Conservation (phyloP, 75 land plant species). For the Picea glauca region DNA sequence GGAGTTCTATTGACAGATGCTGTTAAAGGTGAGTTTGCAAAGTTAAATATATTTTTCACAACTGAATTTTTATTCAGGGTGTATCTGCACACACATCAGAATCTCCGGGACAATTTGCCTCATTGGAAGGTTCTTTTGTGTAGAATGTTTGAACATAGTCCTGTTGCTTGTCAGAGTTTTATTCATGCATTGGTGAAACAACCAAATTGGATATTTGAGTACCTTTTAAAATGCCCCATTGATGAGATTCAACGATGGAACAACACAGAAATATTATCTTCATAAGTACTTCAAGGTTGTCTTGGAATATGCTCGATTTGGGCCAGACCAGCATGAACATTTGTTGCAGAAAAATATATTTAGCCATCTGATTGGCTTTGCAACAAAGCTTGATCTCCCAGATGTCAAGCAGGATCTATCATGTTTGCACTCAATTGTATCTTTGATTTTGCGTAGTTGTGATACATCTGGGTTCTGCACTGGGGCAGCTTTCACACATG, state of each 20-base stretch:
- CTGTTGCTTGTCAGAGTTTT: no score
- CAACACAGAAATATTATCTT: no score
- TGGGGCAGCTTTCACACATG: constrained; percentile 15
- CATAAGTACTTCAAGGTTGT: constrained; percentile 24
- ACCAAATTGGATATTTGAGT: no score
- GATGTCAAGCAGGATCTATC: constrained; percentile 14
- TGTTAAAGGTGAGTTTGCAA: constrained; percentile 19
- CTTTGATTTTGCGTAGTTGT: constrained; percentile 28
- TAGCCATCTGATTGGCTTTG: constrained; percentile 14
- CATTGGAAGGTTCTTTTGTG: constrained; percentile 22
- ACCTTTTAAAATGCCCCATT: no score
- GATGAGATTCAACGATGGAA: no score
- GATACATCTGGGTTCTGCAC: constrained; percentile 20
- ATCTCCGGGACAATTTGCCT: constrained; percentile 25
- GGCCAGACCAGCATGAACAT: constrained; percentile 21
- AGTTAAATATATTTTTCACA: constrained; percentile 12
- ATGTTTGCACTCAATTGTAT: constrained; percentile 20
- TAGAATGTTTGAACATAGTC: no score
- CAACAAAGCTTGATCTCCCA: constrained; percentile 21
- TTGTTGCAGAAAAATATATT: constrained; percentile 15
- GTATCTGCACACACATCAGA: constrained; percentile 24
- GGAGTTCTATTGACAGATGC: constrained; percentile 8
- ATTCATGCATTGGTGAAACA: no score
- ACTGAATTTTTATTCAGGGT: constrained; percentile 22
- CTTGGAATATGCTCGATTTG: constrained; percentile 21